Base-by-base conservation (phyloP, 1,139 yeast genomes). In the Yamadazyma sp. region DNA sequence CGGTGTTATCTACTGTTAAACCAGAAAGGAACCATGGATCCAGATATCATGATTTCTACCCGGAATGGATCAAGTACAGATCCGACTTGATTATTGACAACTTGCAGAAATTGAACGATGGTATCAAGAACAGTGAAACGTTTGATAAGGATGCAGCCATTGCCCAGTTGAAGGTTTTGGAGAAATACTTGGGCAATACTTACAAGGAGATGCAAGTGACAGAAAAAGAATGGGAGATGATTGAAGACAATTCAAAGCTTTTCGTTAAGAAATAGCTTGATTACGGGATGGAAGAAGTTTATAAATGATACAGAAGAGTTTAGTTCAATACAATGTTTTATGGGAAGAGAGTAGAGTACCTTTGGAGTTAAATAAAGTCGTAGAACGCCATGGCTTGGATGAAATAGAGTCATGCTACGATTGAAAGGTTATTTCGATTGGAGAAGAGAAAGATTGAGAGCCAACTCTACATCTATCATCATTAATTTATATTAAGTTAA, bases 121-220 rank as follows among this genome's bases (percentile, higher is more conserved):
- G 50, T 21, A 31, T 38, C 13, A 22, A 18, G 8, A 24, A 31
- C 2, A 48, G 58, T 43, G 48, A 48, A 20, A 38, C 43, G 4
- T 76, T 76, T 44, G 60, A 70, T 41, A 77, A 76, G 49, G 60
- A 61, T 10, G 53, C 54, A 14, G 61, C 70, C 10, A 63, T 64
- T 35, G 54, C 59, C 16, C 51, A 56, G 33, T 54, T 76, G 43
- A 61, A 67, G 46, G 65, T 57, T 3, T 54, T 74, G 33, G 71
- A 70, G 37, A 53, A 50, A 2, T 76, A 74, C 46, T 53, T 68
- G 33, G 51, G 46, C 13, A 53, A 55, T 16, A 73, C 80, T 2
- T 71, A 73, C 60, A 62, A 59, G 35, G 78, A 75, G 43, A 75
- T 76, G 77, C 67, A 64, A 41, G 37, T 47, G 3, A 37, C 29